Evolutionary conservation across 495 filamentous ascomycete species (phyloP).

Genomic region (Aspergillus indologenus): DNA sequence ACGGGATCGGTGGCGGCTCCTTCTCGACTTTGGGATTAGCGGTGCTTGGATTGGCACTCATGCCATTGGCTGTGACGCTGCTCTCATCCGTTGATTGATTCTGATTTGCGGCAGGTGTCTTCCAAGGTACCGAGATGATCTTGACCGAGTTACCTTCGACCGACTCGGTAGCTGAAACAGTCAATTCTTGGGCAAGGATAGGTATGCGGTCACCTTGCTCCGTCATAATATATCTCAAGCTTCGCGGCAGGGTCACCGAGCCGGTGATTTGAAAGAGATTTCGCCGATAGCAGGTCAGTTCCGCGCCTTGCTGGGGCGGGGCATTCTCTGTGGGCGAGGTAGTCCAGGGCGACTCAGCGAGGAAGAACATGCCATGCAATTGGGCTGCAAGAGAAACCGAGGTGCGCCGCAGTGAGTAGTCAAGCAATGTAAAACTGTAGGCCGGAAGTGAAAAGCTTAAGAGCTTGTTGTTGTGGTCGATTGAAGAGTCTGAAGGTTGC

Average conservation of each 20-base stretch:
- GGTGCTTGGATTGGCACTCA: conserved; percentile 19
- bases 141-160: conserved; percentile 85
- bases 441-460: conserved; percentile 73
- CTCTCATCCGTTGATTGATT: conserved; percentile 49
- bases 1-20: conserved; percentile 62
- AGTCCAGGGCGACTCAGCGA: conserved; percentile 78
- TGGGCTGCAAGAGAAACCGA: conserved; percentile 71
- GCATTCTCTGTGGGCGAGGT: conserved; percentile 60
- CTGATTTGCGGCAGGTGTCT: conserved; percentile 68
- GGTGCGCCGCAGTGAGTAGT: conserved; percentile 60
- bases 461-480: conserved; percentile 74
- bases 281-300: conserved; percentile 87
- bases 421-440: conserved; percentile 66
- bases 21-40: conserved; percentile 60
- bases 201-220: conserved; percentile 75
- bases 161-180: conserved; percentile 83
- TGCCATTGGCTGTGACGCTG: conserved; percentile 31
- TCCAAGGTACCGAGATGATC: conserved; percentile 92
- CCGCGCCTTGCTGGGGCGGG: conserved; percentile 60
- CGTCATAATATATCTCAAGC: conserved; percentile 68
- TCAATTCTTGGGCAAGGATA: conserved; percentile 70
- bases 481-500: conserved; percentile 41
- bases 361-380: conserved; percentile 92
- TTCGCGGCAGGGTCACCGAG: conserved; percentile 70
- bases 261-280: conserved; percentile 90